Evolutionary conservation across 768 basidiomycete species (phyloP).

Genomic region (Tubosaeta sp.): DNA sequence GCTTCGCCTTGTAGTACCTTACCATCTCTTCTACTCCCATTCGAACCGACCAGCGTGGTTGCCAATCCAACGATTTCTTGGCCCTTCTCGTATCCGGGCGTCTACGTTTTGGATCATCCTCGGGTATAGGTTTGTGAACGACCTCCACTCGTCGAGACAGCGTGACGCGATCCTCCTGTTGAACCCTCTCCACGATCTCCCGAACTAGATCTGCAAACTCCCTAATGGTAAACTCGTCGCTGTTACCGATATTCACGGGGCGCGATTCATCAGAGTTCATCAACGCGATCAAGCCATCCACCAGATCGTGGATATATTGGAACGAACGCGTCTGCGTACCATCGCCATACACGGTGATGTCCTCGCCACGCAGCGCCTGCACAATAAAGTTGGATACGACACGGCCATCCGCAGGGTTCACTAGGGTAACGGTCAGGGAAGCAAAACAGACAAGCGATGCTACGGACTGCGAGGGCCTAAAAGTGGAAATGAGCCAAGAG

Average conservation of each 20-base stretch:
- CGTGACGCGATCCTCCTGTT: constrained; percentile 70
- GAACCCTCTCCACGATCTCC: constrained; percentile 89
- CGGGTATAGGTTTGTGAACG: constrained; percentile 77
- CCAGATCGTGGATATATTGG: constrained; percentile 97
- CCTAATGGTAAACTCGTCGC: constrained; percentile 93
- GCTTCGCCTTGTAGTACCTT: constrained; percentile 85
- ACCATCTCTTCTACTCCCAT: constrained; percentile 97
- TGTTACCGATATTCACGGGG: constrained; percentile 95
- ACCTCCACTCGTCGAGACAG: constrained; percentile 55
- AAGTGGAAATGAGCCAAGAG: background rate
- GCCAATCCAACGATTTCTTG: constrained; percentile 79
- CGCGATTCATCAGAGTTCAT: constrained; percentile 95
- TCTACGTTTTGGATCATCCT: constrained; percentile 92
- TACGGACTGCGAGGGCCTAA: constrained; percentile 64
- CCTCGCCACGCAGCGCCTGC: constrained; percentile 92
- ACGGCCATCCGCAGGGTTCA: constrained; percentile 96
- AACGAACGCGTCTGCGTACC: constrained; percentile 92
- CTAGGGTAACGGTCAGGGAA: constrained; percentile 37
- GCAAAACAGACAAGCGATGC: background rate
- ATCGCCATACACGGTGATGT: constrained; percentile 96
- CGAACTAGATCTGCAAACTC: constrained; percentile 92
- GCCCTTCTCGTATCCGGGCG: constrained; percentile 91
- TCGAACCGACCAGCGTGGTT: constrained; percentile 87
- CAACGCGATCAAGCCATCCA: constrained; percentile 87
- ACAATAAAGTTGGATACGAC: constrained; percentile 99